Percentiles rank a stretch among this genome's conserved stretches.
phyloP scores from a whole-genome alignment of 176 grass and related monocot genomes.

The Miscanthus lutarioriparius region DNA sequence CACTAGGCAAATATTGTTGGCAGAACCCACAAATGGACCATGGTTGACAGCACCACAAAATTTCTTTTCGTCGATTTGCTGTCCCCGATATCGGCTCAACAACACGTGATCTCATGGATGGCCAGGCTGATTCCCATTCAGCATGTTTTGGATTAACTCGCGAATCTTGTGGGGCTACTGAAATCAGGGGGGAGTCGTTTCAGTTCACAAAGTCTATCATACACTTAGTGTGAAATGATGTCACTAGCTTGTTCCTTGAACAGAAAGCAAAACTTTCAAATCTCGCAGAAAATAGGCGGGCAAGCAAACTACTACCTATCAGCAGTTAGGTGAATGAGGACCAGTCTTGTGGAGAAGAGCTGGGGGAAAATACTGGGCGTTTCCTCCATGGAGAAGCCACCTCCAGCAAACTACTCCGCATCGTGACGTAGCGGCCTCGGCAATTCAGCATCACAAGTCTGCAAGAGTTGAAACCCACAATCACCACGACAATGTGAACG shows the following conservation, averaged over 20 bases:
- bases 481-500: constrained; percentile 39
- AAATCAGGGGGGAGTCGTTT: constrained; percentile 39
- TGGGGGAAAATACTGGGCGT: constrained; percentile 1
- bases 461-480: background rate
- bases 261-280: constrained; percentile 48
- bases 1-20: constrained; percentile 32
- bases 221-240: constrained; percentile 42
- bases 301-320: constrained; percentile 21
- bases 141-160: constrained; percentile 30
- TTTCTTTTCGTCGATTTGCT: constrained; percentile 16
- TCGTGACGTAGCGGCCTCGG: constrained; percentile 3
- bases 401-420: background rate
- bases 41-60: constrained; percentile 46
- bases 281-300: constrained; percentile 35
- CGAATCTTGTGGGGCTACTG: constrained; percentile 43
- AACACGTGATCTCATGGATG: constrained; percentile 27
- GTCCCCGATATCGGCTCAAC: constrained; percentile 23
- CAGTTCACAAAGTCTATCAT: constrained; percentile 22
- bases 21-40: constrained; percentile 37
- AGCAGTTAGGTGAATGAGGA: constrained; percentile 44
- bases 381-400: constrained; percentile 34
- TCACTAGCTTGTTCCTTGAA: constrained; percentile 35
- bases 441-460: constrained; percentile 2
- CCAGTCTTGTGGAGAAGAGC: constrained; percentile 37
- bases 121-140: constrained; percentile 25